Percentiles rank a stretch among this genome's conserved stretches.
Evolutionary conservation across 768 basidiomycete species (phyloP).

Genomic region (Flagelloscypha sp.): DNA sequence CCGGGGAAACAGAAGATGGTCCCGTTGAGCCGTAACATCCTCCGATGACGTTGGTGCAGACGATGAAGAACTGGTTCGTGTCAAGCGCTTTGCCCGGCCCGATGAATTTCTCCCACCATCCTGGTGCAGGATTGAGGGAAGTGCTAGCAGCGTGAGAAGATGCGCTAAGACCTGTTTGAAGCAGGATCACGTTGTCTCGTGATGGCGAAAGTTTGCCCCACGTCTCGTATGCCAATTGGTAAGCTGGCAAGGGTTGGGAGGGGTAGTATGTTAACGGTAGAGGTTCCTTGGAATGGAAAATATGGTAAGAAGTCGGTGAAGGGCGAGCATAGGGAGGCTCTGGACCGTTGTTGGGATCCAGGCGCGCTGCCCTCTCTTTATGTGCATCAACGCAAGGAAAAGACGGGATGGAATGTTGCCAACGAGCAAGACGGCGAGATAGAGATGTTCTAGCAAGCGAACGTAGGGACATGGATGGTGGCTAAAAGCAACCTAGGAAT

Average conservation of each 20-base stretch:
- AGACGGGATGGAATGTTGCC: no score
- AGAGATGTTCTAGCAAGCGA: no score
- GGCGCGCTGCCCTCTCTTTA: constrained; percentile 54
- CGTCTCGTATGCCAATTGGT: constrained; percentile 94
- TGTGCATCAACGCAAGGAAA: constrained; percentile 85
- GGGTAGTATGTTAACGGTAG: constrained; percentile 61
- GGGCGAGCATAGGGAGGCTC: constrained; percentile 81
- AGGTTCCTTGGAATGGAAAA: constrained; percentile 54
- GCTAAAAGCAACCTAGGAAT: no score
- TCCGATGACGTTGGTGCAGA: constrained; percentile 95
- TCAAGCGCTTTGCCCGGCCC: constrained; percentile 92
- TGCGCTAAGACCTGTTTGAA: constrained; percentile 94
- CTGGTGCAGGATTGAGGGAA: constrained; percentile 62
- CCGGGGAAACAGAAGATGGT: constrained; percentile 74
- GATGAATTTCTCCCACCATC: constrained; percentile 99
- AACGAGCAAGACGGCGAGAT: no score
- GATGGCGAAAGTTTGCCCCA: constrained; percentile 84
- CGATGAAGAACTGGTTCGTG: constrained; percentile 84
- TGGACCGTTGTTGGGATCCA: constrained; percentile 44
- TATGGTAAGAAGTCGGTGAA: constrained; percentile 61
- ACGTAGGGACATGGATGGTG: no score
- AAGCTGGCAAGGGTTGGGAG: constrained; percentile 46
- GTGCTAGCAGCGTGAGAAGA: constrained; percentile 93
- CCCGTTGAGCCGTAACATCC: constrained; percentile 98
- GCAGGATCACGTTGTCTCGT: constrained; percentile 83